phyloP scores from a whole-genome alignment of 495 filamentous ascomycete genomes.

The Penicillium pulvis region DNA sequence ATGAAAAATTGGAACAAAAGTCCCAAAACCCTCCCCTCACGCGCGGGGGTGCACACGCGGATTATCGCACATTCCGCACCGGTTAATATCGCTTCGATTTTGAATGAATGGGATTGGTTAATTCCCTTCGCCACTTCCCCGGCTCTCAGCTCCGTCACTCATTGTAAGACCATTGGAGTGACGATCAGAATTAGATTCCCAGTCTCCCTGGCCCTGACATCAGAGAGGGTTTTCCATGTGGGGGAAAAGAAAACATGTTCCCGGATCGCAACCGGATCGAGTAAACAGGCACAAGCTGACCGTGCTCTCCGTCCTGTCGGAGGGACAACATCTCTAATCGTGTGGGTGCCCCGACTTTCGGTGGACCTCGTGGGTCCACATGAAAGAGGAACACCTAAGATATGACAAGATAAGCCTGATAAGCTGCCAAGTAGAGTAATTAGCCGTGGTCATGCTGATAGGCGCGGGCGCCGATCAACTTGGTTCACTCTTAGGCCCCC shows the following conservation, averaged over 20 bases:
- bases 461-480: slow-evolving; percentile 2
- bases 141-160: slow-evolving; percentile 1
- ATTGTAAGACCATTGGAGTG: not conserved
- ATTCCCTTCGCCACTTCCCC: not conserved
- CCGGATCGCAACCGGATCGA: slow-evolving; percentile 3
- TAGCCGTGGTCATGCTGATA: slow-evolving; percentile 33
- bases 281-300: slow-evolving; percentile 7
- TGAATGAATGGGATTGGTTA: not conserved
- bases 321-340: slow-evolving; percentile 4
- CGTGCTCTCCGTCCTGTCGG: not conserved
- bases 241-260: not conserved
- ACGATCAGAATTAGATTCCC: slow-evolving; percentile 2
- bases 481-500: slow-evolving; percentile 2
- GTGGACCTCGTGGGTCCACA: too few species aligned
- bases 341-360: not conserved
- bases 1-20: not conserved
- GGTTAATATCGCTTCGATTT: not conserved
- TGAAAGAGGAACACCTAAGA: slow-evolving; percentile 6
- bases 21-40: not conserved
- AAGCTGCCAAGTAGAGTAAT: slow-evolving; percentile 23
- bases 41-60: slow-evolving; percentile 1
- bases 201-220: not conserved
- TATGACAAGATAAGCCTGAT: slow-evolving; percentile 12
- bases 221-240: not conserved
- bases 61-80: not conserved